Evolutionary conservation across 1,284 basidiomycete species (phyloP).

Genomic region (Boletus semigastroideus): DNA sequence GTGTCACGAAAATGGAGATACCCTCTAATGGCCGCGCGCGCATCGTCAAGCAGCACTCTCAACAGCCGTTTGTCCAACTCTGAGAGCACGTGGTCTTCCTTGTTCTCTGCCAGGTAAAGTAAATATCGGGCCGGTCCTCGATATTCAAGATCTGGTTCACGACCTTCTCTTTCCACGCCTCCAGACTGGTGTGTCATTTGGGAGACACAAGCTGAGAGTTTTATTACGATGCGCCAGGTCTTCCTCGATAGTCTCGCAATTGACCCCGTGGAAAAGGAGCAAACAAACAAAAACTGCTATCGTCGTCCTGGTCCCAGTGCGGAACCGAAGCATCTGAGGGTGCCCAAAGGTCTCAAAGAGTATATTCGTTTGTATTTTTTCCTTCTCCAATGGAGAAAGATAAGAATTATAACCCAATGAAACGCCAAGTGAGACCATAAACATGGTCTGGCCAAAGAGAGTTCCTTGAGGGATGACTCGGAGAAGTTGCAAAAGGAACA

Average conservation of each 20-base stretch:
- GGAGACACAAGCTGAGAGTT: not conserved
- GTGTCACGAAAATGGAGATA: not conserved
- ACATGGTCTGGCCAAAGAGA: conserved; percentile 32
- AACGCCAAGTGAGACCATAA: conserved; percentile 23
- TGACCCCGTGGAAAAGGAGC: conserved; percentile 10
- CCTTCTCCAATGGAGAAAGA: conserved; percentile 25
- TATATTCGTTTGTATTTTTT: conserved; percentile 9
- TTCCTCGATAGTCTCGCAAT: not conserved
- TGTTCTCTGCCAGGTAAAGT: not conserved
- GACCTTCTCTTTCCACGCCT: conserved; percentile 3
- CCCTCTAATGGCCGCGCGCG: not conserved
- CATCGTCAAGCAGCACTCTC: too few species aligned
- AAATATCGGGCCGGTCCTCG: not conserved
- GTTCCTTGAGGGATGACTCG: conserved; percentile 24
- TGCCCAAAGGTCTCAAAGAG: not conserved
- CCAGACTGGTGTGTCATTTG: not conserved
- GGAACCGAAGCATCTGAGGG: not conserved
- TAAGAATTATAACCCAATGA: conserved; percentile 31
- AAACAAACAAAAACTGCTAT: conserved; percentile 15
- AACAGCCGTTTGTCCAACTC: too few species aligned
- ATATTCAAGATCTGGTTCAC: conserved; percentile 7
- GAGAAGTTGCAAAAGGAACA: conserved; percentile 28
- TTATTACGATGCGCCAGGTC: too few species aligned
- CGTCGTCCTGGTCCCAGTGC: not conserved
- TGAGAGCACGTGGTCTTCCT: too few species aligned